Conservation (phyloP, 805 yeast species). For the Saccharomycopsis sp. region DNA sequence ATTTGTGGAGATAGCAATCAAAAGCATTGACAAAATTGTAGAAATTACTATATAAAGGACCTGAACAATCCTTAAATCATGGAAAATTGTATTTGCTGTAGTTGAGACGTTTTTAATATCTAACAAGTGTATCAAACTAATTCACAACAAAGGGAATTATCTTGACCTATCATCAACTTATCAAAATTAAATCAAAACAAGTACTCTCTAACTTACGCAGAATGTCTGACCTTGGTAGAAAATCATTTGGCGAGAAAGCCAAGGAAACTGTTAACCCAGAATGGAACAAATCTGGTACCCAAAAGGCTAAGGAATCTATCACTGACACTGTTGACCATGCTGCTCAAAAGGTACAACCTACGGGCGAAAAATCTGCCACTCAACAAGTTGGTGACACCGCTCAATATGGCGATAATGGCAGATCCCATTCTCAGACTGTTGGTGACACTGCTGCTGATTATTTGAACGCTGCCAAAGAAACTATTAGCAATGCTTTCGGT, state of each 20-base stretch:
- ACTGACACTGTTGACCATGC: constrained; percentile 62
- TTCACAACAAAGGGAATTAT: background rate
- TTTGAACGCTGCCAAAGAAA: background rate
- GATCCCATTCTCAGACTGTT: background rate
- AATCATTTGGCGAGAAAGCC: constrained; percentile 62
- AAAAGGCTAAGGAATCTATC: constrained; percentile 64
- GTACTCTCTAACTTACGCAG: background rate
- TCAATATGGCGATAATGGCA: background rate
- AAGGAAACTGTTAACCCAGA: constrained; percentile 67
- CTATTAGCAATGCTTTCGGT: background rate
- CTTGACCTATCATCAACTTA: background rate
- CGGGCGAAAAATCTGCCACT: constrained; percentile 56
- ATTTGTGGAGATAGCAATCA: too few relatives aligned
- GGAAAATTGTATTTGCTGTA: too few relatives aligned
- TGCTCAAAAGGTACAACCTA: constrained; percentile 56
- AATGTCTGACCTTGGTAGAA: constrained; percentile 50
- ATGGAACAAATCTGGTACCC: constrained; percentile 53
- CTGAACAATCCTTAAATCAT: background rate
- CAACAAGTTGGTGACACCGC: constrained; percentile 40
- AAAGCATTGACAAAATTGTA: too few relatives aligned
- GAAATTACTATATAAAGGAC: background rate
- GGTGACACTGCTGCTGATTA: background rate
- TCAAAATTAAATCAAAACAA: background rate
- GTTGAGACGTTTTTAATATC: too few relatives aligned
- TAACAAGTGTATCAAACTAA: background rate